These are phyloP conservation scores for Cytospora mali DNA, from an alignment of 2,329 filamentous ascomycete genomes.

Conservation along the genomic window DNA sequence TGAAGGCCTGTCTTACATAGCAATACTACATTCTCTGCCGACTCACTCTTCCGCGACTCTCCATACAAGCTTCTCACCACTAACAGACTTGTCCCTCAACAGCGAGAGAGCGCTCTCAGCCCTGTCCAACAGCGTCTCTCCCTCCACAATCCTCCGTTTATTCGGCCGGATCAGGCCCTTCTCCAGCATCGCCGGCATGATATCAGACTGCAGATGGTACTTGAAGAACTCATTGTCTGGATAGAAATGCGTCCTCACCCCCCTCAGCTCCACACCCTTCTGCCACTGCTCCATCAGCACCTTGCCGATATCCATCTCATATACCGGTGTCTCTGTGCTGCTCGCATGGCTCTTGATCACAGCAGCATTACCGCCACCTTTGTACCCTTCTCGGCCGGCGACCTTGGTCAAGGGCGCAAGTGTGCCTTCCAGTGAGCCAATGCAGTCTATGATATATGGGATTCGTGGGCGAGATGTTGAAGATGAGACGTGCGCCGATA, in stretches of 20 bases:
- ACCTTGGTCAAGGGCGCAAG: constrained; percentile 53
- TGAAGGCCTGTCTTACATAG: too few species aligned
- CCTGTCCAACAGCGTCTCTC: constrained; percentile 45
- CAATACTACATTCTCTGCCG: too few species aligned
- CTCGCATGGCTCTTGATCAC: constrained; percentile 58
- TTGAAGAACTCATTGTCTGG: constrained; percentile 58
- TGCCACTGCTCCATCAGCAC: constrained; percentile 49
- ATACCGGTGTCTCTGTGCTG: constrained; percentile 51
- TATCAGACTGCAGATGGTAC: constrained; percentile 55
- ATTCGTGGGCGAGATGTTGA: constrained; percentile 35
- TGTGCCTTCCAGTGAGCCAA: constrained; percentile 52
- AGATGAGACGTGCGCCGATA: constrained; percentile 35
- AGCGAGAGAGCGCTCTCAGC: constrained; percentile 34
- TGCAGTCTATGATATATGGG: constrained; percentile 58
- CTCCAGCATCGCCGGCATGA: constrained; percentile 53
- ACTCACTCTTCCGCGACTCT: constrained; percentile 32
- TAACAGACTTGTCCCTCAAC: constrained; percentile 32
- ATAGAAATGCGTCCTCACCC: constrained; percentile 60
- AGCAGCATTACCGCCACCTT: constrained; percentile 61
- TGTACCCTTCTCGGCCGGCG: constrained; percentile 49
- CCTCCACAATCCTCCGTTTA: constrained; percentile 45
- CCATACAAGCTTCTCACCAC: constrained; percentile 37
- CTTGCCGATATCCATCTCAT: constrained; percentile 54
- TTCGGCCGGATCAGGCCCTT: constrained; percentile 45
- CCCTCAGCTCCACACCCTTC: constrained; percentile 53